A percentile compares a stretch with the other conserved stretches of the same genome.
phyloP scores from a whole-genome alignment of 768 basidiomycete genomes.

The Phylloporus rhodoxanthus region DNA sequence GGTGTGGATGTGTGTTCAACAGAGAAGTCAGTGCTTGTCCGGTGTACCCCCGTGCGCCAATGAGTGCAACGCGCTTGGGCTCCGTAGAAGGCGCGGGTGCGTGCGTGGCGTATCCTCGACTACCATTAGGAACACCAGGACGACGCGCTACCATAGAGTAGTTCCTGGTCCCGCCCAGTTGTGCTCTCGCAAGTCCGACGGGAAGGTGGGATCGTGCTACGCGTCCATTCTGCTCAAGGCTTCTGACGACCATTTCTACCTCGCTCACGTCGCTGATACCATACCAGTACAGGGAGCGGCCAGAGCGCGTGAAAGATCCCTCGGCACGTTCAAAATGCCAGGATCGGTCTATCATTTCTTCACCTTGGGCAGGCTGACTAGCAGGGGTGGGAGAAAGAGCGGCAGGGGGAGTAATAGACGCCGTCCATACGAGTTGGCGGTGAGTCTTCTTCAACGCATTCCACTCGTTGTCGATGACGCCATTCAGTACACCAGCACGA shows the following conservation, averaged over 20 bases:
- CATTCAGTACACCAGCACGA: slow-evolving; percentile 88
- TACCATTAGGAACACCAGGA: slow-evolving; percentile 37
- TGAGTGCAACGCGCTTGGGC: slow-evolving; percentile 86
- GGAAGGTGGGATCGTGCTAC: slow-evolving; percentile 90
- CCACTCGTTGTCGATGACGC: slow-evolving; percentile 95
- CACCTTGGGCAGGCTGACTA: slow-evolving; percentile 43
- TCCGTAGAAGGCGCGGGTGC: slow-evolving; percentile 44
- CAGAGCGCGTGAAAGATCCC: slow-evolving; percentile 93
- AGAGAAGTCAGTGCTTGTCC: slow-evolving; percentile 87
- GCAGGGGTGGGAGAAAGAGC: slow-evolving; percentile 5
- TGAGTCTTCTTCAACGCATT: slow-evolving; percentile 94
- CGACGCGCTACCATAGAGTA: slow-evolving; percentile 26
- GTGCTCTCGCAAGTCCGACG: slow-evolving; percentile 14
- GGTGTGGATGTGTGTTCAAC: slow-evolving; percentile 82
- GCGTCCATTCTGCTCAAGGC: slow-evolving; percentile 68
- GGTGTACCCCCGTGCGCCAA: slow-evolving; percentile 94
- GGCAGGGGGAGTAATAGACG: slow-evolving; percentile 45
- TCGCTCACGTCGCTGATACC: slow-evolving; percentile 88
- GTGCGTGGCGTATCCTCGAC: slow-evolving; percentile 78
- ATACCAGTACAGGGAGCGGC: slow-evolving; percentile 96
- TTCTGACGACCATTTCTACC: slow-evolving; percentile 79
- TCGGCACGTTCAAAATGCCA: slow-evolving; percentile 99
- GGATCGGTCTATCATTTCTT: slow-evolving; percentile 75
- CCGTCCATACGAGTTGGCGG: slow-evolving; percentile 92
- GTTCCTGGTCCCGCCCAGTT: slow-evolving; percentile 19